Conservation (phyloP, 2,329 filamentous ascomycete species). For the Epichloe scottii region DNA sequence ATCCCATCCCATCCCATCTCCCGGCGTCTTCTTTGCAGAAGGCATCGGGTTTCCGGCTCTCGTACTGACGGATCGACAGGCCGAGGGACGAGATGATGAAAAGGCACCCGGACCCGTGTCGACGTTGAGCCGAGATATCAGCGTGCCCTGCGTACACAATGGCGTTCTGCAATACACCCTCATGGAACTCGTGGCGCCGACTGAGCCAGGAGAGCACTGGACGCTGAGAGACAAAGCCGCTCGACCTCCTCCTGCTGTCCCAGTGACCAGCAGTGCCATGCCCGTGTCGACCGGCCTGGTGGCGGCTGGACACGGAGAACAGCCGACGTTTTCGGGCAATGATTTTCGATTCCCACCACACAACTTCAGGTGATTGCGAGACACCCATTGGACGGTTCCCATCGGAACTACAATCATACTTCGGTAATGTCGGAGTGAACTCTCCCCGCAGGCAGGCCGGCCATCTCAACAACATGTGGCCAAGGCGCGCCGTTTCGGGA, state of each 20-base stretch:
- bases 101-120: slow-evolving; percentile 15
- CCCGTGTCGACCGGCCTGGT: slow-evolving; percentile 1
- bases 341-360: neutral
- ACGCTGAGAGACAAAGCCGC: slow-evolving; percentile 16
- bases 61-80: slow-evolving; percentile 20
- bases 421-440: neutral
- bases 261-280: slow-evolving; percentile 5
- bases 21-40: no score
- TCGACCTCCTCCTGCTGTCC: slow-evolving; percentile 6
- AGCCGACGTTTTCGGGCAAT: neutral
- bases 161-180: slow-evolving; percentile 34
- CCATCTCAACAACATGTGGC: neutral
- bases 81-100: slow-evolving; percentile 35
- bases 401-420: neutral
- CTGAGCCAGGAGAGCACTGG: slow-evolving; percentile 25
- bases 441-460: neutral
- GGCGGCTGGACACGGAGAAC: neutral
- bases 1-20: no score
- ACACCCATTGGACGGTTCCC: neutral
- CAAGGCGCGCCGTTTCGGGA: slow-evolving; percentile 2
- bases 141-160: slow-evolving; percentile 31
- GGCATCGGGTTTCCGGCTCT: neutral
- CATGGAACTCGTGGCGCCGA: slow-evolving; percentile 31
- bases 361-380: neutral
- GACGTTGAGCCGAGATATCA: slow-evolving; percentile 27